Evolutionary conservation across 228 moss, liverwort and hornwort genomes (phyloP).

Genomic region (Sphagnum fallax): DNA sequence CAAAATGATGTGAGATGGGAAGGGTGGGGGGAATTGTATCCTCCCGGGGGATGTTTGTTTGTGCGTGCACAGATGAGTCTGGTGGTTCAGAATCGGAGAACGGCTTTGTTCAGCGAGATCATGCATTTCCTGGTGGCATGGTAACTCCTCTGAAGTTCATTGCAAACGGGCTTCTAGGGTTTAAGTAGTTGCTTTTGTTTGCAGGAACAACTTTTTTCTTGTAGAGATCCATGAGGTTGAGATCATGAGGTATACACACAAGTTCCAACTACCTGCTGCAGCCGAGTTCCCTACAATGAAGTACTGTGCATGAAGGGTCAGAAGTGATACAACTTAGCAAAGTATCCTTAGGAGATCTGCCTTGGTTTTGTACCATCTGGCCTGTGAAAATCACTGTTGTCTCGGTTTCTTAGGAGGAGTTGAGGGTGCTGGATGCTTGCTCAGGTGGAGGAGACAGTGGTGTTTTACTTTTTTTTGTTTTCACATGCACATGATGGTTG

Average conservation of each 20-base stretch:
- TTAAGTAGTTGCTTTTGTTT: background rate
- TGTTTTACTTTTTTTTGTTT: background rate
- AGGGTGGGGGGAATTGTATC: too few species aligned
- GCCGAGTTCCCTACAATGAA: too few species aligned
- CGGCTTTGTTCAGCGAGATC: conserved; percentile 74
- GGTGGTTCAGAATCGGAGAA: conserved; percentile 40
- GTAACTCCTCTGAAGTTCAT: conserved; percentile 18
- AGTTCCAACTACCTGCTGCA: too few species aligned
- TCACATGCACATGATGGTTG: too few species aligned
- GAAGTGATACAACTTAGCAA: too few species aligned
- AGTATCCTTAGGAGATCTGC: too few species aligned
- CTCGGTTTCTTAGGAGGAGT: background rate
- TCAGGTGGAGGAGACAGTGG: background rate
- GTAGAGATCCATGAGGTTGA: background rate
- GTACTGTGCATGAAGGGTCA: too few species aligned
- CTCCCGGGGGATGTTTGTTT: conserved; percentile 1
- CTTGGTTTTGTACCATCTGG: too few species aligned
- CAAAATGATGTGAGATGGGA: too few species aligned
- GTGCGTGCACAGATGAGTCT: conserved; percentile 41
- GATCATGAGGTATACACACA: background rate
- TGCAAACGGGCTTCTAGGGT: background rate
- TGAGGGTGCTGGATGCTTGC: background rate
- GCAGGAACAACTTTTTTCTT: too few species aligned
- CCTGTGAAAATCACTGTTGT: background rate
- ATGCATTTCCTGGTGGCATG: conserved; percentile 69